Percentiles rank a stretch among this genome's conserved stretches.
phyloP scores from a whole-genome alignment of 805 yeast genomes.

The Cyberlindnera samutprakarnensis region DNA sequence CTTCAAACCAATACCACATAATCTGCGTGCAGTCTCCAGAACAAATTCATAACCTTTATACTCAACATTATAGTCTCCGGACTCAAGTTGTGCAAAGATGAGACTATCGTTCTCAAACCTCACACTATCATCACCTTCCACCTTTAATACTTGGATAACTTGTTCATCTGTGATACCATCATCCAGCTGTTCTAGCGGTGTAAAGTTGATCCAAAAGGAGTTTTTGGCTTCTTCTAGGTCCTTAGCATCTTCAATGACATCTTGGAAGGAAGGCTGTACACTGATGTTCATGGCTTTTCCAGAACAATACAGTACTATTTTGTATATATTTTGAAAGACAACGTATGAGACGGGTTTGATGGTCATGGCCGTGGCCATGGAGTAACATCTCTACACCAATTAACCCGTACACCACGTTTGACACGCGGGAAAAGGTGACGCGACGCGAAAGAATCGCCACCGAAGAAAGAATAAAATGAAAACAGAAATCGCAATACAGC shows the following conservation, averaged over 20 bases:
- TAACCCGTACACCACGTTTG: not conserved
- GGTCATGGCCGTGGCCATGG: too few relatives aligned
- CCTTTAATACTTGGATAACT: conserved; percentile 19
- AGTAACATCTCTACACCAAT: too few relatives aligned
- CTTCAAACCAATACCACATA: conserved; percentile 1
- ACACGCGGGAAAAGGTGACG: not conserved
- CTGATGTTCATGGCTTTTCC: conserved; percentile 15
- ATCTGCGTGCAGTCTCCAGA: conserved; percentile 9
- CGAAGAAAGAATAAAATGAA: too few relatives aligned
- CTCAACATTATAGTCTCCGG: not conserved
- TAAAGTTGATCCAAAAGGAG: conserved; percentile 35
- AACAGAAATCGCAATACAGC: too few relatives aligned
- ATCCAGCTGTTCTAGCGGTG: conserved; percentile 12
- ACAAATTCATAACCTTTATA: conserved; percentile 9
- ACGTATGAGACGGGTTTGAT: too few relatives aligned
- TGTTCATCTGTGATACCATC: conserved; percentile 23
- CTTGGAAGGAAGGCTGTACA: conserved; percentile 38
- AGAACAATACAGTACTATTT: too few relatives aligned
- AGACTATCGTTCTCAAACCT: conserved; percentile 12
- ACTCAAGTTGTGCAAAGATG: conserved; percentile 4
- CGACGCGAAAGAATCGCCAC: not conserved
- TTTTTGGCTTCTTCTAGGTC: conserved; percentile 21
- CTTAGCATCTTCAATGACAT: conserved; percentile 33
- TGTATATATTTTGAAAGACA: too few relatives aligned
- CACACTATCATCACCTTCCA: conserved; percentile 10